phyloP scores from a whole-genome alignment of 345 rosid species.

The Conringia planisiliqua region DNA sequence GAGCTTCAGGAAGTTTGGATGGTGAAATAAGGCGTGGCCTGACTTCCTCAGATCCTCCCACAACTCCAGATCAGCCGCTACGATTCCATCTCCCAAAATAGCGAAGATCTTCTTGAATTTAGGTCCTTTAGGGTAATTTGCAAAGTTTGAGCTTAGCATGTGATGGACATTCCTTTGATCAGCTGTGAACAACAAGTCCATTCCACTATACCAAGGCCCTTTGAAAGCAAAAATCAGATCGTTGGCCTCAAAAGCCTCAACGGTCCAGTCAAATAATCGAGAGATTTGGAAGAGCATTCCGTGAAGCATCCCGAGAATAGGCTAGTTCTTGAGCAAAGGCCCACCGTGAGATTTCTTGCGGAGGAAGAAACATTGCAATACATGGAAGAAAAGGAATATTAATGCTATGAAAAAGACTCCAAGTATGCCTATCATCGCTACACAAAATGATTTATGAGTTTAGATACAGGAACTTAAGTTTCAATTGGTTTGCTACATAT shows the following conservation, averaged over 20 bases:
- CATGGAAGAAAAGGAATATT: too few relatives aligned
- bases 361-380: too few relatives aligned
- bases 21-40: slow-evolving; percentile 1
- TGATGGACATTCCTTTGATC: slow-evolving; percentile 18
- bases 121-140: slow-evolving; percentile 22
- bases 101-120: slow-evolving; percentile 14
- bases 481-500: too few relatives aligned
- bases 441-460: too few relatives aligned
- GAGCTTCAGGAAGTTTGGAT: not conserved
- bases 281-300: not conserved
- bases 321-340: too few relatives aligned
- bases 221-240: slow-evolving; percentile 2
- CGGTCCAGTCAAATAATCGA: not conserved
- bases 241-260: not conserved
- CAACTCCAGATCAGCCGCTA: not conserved
- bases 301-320: slow-evolving; percentile 13
- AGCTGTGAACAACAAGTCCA: not conserved
- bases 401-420: too few relatives aligned
- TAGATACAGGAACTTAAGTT: too few relatives aligned
- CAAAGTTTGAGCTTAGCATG: slow-evolving; percentile 2
- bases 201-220: slow-evolving; percentile 6
- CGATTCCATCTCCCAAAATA: slow-evolving; percentile 16
- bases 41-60: slow-evolving; percentile 23
- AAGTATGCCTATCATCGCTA: too few relatives aligned
- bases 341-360: too few relatives aligned